A percentile compares a stretch with the other conserved stretches of the same genome.
Evolutionary conservation across 2,329 filamentous ascomycete species (phyloP).

Genomic region (Chaetomiaceae sp.): DNA sequence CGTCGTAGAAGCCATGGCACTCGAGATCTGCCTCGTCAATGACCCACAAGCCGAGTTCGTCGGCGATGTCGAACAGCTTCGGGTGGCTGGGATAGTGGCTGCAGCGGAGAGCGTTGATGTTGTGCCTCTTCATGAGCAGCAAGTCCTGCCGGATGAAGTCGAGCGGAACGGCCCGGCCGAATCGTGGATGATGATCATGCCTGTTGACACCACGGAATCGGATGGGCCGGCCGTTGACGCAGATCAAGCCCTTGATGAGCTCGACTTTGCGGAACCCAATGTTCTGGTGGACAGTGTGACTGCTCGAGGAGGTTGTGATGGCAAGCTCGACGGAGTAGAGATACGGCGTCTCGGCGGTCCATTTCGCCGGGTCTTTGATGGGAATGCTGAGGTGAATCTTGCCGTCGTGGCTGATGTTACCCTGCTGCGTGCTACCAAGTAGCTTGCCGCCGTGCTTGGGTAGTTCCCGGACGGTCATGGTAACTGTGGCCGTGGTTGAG

Average conservation of each 20-base stretch:
- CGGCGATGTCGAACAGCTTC: constrained; percentile 54
- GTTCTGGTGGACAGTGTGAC: constrained; percentile 45
- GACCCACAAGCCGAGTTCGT: constrained; percentile 63
- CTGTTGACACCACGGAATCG: constrained; percentile 62
- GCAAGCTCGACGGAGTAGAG: constrained; percentile 53
- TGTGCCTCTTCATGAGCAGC: constrained; percentile 64
- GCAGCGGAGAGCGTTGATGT: constrained; percentile 66
- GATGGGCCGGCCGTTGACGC: constrained; percentile 59
- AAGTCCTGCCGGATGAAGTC: constrained; percentile 60
- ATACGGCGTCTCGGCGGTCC: constrained; percentile 64
- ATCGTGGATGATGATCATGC: constrained; percentile 64
- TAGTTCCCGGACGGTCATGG: constrained; percentile 42
- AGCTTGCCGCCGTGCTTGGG: constrained; percentile 32
- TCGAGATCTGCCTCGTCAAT: constrained; percentile 49
- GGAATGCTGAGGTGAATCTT: constrained; percentile 41
- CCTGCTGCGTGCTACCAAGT: constrained; percentile 22
- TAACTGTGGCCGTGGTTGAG: constrained; percentile 33
- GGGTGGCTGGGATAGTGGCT: constrained; percentile 66
- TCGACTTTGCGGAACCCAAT: constrained; percentile 63
- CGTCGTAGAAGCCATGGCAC: constrained; percentile 52
- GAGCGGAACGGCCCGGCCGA: constrained; percentile 59
- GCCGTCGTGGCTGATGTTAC: constrained; percentile 28
- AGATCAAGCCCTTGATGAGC: constrained; percentile 54
- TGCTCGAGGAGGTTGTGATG: constrained; percentile 27
- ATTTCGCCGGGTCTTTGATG: constrained; percentile 54